A percentile compares a stretch with the other conserved stretches of the same genome.
Conservation (phyloP, 805 yeast genomes). For the Lachancea waltii region DNA sequence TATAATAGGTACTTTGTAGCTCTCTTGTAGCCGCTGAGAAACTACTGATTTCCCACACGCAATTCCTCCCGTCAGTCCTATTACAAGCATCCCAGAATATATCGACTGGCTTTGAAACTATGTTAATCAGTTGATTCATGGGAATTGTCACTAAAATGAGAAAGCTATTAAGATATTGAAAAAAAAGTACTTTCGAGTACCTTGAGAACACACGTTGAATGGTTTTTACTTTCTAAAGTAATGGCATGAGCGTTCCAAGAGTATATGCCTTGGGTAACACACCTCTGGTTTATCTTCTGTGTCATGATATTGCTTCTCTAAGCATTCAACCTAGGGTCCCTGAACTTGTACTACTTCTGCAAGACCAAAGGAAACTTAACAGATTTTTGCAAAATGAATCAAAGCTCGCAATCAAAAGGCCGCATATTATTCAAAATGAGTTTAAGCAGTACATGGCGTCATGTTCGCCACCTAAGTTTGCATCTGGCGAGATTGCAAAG, state of each 20-base stretch:
- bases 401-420: slow-evolving; percentile 28
- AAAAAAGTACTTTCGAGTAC: too few relatives aligned
- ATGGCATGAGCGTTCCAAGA: slow-evolving; percentile 27
- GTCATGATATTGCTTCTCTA: slow-evolving; percentile 40
- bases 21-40: slow-evolving; percentile 47
- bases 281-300: slow-evolving; percentile 35
- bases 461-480: slow-evolving; percentile 26
- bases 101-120: neutral
- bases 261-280: slow-evolving; percentile 41
- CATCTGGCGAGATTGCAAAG: slow-evolving; percentile 26
- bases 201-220: too few relatives aligned
- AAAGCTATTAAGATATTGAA: too few relatives aligned
- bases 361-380: slow-evolving; percentile 37
- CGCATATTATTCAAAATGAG: slow-evolving; percentile 9
- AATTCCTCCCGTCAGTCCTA: slow-evolving; percentile 97
- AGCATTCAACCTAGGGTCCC: slow-evolving; percentile 35
- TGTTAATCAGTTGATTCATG: too few relatives aligned
- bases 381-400: slow-evolving; percentile 39
- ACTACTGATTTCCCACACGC: slow-evolving; percentile 97
- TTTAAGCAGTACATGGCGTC: slow-evolving; percentile 29
- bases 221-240: neutral
- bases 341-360: slow-evolving; percentile 37
- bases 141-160: too few relatives aligned
- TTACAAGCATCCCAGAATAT: slow-evolving; percentile 55
- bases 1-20: slow-evolving; percentile 51